phyloP scores from a whole-genome alignment of 345 rosid species.

The Citrus sp. region DNA sequence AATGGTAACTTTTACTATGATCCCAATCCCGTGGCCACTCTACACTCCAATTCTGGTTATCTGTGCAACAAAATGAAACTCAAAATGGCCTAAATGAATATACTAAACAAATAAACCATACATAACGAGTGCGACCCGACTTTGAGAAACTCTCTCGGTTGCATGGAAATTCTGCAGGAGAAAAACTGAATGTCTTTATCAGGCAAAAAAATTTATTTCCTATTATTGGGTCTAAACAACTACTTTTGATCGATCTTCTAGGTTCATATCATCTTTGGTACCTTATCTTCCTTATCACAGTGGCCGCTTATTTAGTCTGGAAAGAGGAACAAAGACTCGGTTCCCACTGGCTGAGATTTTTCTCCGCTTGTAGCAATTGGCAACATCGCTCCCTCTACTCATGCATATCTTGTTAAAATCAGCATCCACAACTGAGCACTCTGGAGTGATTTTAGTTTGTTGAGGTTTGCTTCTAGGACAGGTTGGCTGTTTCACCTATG shows the following conservation, averaged over 20 bases:
- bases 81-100: too few species aligned
- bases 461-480: background rate
- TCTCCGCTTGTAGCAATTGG: slow-evolving; percentile 20
- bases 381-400: background rate
- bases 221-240: background rate
- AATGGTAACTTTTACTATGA: background rate
- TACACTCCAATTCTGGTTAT: background rate
- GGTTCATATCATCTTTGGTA: background rate
- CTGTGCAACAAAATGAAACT: background rate
- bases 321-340: background rate
- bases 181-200: background rate
- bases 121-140: background rate
- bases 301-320: background rate
- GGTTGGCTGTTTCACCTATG: background rate
- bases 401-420: background rate
- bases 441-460: background rate
- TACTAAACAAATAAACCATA: background rate
- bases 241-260: background rate
- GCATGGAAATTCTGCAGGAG: background rate
- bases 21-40: background rate
- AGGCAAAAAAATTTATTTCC: background rate
- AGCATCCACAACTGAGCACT: slow-evolving; percentile 6
- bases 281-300: background rate
- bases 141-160: background rate
- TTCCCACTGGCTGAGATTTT: background rate